Evolutionary conservation across 2,329 filamentous ascomycete genomes (phyloP), one percentile per base, ranked within the genome.

Genomic region (Nigrospora sphaerica): DNA sequence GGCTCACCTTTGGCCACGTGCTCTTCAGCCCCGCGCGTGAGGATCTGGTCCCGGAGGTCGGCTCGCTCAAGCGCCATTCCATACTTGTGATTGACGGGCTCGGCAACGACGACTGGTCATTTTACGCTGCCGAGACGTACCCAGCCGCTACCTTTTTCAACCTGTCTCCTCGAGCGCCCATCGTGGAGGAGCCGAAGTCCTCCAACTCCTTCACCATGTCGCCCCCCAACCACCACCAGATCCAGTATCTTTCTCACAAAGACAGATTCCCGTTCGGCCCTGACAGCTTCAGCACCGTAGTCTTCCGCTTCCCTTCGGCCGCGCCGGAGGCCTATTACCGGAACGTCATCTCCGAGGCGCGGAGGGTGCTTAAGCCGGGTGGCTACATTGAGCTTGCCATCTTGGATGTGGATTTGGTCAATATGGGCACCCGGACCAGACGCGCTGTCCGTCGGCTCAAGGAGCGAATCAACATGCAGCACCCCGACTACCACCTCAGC

Each of bases 61-160:
- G 65, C 44, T 68, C 63, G 13, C 67, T 59, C 66, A 85, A 74
- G 68, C 78, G 68, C 46, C 84, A 71, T 47, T 82, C 79, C 0
- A 80, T 93, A 23, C 73, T 93, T 4, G 84, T 93, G 16, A 76
- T 93, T 47, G 88, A 93, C 65, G 88, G 88, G 6, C 80, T 93
- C 31, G 88, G 88, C n/a, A 91, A 90, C 58, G 82, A 86, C 54
- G 88, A 93, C 59, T 93, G 88, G 88, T 91, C 87, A 0, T 91
- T 88, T 62, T 92, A 90, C 55, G 86, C 86, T 17, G 86, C 88
- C 7, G 81, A 91, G 59, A 89, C 86, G 1, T 92, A 92, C 53
- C 84, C 85, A 0, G 73, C 74, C 1, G 84, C 84, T 0, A 84
- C 80, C 2, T 85, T 93, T 51, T 92, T 88, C 69, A 89, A 91